Evolutionary conservation across 805 yeast species (phyloP).

Genomic region (Saturnispora galanensis): DNA sequence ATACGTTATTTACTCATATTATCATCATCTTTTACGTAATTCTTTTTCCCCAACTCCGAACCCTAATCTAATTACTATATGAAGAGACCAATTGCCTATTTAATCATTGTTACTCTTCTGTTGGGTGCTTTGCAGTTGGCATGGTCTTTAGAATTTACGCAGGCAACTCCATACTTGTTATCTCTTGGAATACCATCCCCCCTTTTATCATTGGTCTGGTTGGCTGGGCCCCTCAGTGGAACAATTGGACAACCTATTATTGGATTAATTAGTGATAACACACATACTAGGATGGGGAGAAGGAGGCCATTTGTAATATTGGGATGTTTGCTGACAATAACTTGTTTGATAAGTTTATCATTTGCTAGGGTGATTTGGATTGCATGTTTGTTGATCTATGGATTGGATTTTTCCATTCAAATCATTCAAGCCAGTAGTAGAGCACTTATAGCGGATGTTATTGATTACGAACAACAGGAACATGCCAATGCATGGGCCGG

Average conservation of each 20-base stretch:
- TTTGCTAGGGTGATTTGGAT: conserved; percentile 39
- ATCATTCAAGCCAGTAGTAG: conserved; percentile 52
- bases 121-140: conserved; percentile 54
- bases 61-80: background rate
- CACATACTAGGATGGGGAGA: conserved; percentile 36
- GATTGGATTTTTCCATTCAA: conserved; percentile 47
- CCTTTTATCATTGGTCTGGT: conserved; percentile 48
- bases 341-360: conserved; percentile 36
- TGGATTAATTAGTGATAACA: conserved; percentile 48
- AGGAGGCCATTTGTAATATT: conserved; percentile 47
- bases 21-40: background rate
- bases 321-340: conserved; percentile 40
- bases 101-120: conserved; percentile 36
- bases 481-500: conserved; percentile 61
- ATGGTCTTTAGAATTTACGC: conserved; percentile 58
- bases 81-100: conserved; percentile 32
- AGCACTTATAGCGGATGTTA: conserved; percentile 53
- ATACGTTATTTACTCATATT: background rate
- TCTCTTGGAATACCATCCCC: conserved; percentile 54
- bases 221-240: conserved; percentile 59
- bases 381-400: conserved; percentile 44
- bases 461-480: conserved; percentile 47
- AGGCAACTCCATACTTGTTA: conserved; percentile 52
- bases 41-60: background rate
- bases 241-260: conserved; percentile 55